Base-by-base conservation (phyloP, 2,329 filamentous ascomycete species). In the Fusarium chaquense region DNA sequence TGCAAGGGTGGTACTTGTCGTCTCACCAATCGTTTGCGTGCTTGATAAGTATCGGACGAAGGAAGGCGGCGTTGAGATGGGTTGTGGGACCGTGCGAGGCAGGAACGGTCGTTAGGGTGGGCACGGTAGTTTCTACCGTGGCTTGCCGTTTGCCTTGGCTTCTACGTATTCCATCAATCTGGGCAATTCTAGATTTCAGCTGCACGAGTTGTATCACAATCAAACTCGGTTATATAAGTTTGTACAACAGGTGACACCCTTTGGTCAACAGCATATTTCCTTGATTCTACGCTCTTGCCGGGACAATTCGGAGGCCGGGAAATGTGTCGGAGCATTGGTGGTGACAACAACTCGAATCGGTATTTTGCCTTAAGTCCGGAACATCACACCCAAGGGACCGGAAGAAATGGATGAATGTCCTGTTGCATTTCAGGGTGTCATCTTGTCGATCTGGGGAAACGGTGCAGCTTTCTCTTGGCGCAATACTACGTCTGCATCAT, bases 31-130 rank as follows among this genome's bases (percentile, higher is more conserved):
- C 3, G 6, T 33, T 54, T 5, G 49, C 32, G 1, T 13, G 13
- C 0, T 10, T 8, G 16, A 18, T 10, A 68, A 26, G 67, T 70
- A 70, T 50, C 50, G 2, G 6, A 11, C n/a, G 41, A 54, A 52
- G 44, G 15, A 43, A 30, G 62, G 58, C 65, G 61, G 51, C 53
- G 62, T 68, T 67, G 64, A 44, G 65, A 40, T 65, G 47, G 51
- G 51, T 22, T 46, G 57, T 54, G 46, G 68, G 64, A 43, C 58
- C 68, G 68, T 70, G 68, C 67, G 51, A 53, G 26, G 52, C 55
- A 58, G 51, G 63, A 65, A 70, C 67, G 52, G 67, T 58, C 58
- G 67, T 60, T 63, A 55, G 44, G 63, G 67, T 71, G 64, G 44
- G 68, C 59, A 71, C 47, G 68, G 64, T 52, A 22, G 60, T 50